A percentile compares a stretch with the other conserved stretches of the same genome.
phyloP scores from a whole-genome alignment of 306 rosid species.

The Fragaria nilgerrensis region DNA sequence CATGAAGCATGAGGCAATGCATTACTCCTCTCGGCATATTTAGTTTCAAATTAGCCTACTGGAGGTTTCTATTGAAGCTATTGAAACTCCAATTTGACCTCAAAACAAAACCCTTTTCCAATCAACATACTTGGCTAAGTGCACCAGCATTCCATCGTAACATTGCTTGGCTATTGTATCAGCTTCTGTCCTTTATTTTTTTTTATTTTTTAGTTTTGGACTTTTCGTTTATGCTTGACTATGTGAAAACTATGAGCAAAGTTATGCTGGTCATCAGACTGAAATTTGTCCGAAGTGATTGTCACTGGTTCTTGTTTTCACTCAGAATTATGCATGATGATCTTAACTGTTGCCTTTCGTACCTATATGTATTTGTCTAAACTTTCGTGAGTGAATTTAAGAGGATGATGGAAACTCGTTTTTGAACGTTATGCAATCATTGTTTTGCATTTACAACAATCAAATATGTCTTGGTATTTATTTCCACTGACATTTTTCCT shows the following conservation, averaged over 20 bases:
- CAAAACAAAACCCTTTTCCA: neutral
- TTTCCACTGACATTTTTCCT: conserved; percentile 10
- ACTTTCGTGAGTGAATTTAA: neutral
- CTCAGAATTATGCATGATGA: neutral
- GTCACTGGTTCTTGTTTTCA: neutral
- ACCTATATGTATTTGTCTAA: neutral
- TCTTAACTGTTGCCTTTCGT: neutral
- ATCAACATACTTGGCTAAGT: neutral
- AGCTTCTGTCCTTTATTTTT: neutral
- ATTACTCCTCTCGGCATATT: neutral
- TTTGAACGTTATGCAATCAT: neutral
- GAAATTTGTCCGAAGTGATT: neutral
- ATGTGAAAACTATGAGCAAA: neutral
- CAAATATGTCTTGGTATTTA: neutral
- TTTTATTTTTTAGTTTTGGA: neutral
- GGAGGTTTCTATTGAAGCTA: neutral
- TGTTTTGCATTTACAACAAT: neutral
- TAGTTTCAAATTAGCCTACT: neutral
- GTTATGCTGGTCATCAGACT: neutral
- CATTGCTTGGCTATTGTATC: neutral
- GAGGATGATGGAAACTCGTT: neutral
- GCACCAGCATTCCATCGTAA: neutral
- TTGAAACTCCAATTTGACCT: neutral
- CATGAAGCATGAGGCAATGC: neutral
- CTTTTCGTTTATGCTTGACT: neutral